Conservation (phyloP, 768 basidiomycete species). For the Rhodotorula diobovata region DNA sequence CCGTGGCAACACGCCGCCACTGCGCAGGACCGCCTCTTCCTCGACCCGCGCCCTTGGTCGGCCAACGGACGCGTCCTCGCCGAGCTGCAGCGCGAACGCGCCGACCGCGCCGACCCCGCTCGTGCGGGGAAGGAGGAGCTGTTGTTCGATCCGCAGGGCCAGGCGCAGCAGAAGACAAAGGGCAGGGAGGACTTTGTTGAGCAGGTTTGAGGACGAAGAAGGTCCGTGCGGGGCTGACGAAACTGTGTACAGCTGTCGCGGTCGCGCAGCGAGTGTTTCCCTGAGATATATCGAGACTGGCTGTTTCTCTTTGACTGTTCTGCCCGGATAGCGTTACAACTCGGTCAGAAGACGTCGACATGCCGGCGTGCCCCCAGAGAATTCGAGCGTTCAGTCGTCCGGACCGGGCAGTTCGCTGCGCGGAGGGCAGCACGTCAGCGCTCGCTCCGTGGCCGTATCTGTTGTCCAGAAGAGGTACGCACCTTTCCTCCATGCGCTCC, state of each 20-base stretch:
- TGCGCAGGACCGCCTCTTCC: constrained; percentile 25
- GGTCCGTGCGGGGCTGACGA: too few relatives aligned
- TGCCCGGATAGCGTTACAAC: not conserved
- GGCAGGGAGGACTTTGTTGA: constrained; percentile 20
- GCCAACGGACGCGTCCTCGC: constrained; percentile 32
- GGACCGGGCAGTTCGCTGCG: not conserved
- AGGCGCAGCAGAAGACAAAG: constrained; percentile 1
- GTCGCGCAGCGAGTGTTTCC: too few relatives aligned
- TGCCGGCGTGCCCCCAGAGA: too few relatives aligned
- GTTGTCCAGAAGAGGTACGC: not conserved
- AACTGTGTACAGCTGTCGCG: too few relatives aligned
- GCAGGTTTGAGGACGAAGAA: not conserved
- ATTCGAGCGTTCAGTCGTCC: too few relatives aligned
- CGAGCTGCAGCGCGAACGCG: constrained; percentile 16
- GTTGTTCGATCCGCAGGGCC: not conserved
- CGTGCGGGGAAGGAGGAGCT: not conserved
- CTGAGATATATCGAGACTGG: too few relatives aligned
- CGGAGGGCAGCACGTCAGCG: not conserved
- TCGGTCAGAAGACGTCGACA: too few relatives aligned
- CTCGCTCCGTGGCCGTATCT: not conserved
- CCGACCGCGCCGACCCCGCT: not conserved
- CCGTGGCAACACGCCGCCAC: too few relatives aligned
- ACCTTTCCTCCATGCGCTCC: constrained; percentile 38
- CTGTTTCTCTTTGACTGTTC: not conserved
- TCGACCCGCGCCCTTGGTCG: constrained; percentile 14